phyloP scores from a whole-genome alignment of 2,329 filamentous ascomycete genomes.

The Leptodontidium sp. region DNA sequence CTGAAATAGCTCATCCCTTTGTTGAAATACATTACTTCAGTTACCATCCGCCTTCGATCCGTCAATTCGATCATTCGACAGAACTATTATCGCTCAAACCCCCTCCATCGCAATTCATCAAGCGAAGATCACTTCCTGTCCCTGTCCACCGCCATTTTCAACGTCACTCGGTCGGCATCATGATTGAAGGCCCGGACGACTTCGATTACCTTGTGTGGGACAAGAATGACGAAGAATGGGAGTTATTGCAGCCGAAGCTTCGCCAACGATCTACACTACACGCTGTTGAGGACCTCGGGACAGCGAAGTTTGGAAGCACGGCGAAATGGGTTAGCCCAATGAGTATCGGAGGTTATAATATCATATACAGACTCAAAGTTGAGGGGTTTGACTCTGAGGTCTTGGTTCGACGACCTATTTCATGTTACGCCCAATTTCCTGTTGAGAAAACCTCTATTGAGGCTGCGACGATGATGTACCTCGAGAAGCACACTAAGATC shows the following conservation, averaged over 20 bases:
- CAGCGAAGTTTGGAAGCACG: conserved; percentile 28
- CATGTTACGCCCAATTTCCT: conserved; percentile 26
- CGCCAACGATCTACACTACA: conserved; percentile 22
- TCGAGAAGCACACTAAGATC: conserved; percentile 30
- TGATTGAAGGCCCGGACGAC: conserved; percentile 19
- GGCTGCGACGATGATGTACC: conserved; percentile 22
- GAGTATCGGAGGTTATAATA: conserved; percentile 38
- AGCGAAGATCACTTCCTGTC: conserved; percentile 21
- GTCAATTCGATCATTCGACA: conserved; percentile 27
- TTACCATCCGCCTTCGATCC: conserved; percentile 25
- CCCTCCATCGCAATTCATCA: conserved; percentile 22
- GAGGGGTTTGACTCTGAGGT: conserved; percentile 29
- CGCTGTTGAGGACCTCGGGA: conserved; percentile 27
- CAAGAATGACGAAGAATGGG: conserved; percentile 37
- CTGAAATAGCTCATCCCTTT: conserved; percentile 19
- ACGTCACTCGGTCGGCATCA: conserved; percentile 17
- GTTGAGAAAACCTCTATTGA: conserved; percentile 29
- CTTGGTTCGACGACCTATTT: conserved; percentile 31
- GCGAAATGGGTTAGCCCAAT: conserved; percentile 31
- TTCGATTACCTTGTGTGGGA: conserved; percentile 38
- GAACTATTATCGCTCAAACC: conserved; percentile 27
- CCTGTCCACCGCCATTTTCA: conserved; percentile 26
- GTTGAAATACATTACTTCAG: conserved; percentile 23
- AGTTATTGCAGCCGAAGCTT: conserved; percentile 29
- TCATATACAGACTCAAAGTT: conserved; percentile 35